Evolutionary conservation across 108 stramenopile species (phyloP), one percentile per base, ranked within the genome.

Genomic region (Pseudonitzschia multiseries): DNA sequence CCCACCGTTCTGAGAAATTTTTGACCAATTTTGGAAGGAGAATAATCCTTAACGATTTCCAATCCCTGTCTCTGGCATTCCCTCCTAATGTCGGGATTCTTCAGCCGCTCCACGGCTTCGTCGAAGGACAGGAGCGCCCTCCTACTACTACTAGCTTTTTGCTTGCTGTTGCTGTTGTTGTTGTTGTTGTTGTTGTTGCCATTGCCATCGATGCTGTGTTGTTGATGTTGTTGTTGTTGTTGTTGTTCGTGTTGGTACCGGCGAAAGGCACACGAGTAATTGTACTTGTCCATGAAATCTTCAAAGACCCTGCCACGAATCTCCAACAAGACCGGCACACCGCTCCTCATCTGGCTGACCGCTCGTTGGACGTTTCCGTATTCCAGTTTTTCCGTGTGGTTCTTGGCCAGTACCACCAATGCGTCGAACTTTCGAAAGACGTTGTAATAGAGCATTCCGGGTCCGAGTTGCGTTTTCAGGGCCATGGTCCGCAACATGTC

Each of bases 311-410:
- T 42, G 22, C 71, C 71, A 44, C 56, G 56, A 60, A 71, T 46
- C 56, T 71, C 71, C 40, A 71, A 15, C 46, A 71, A 44, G 2
- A 71, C 42, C 59, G 71, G 71, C 22, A 71, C 71, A 0, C 71
- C 71, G 21, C 71, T 71, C 27, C 71, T 36, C 71, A 71, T 71
- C 54, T 71, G 71, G 59, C 71, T 71, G 0, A 71, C 33, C 8
- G 59, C 59, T 27, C 71, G 26, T 61, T 71, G 71, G 24, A 71
- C 71, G 59, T 71, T 71, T 42, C 71, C 71, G 59, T 71, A 71
- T 24, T 54, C 29, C 22, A 71, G 46, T 46, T 71, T 71, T 2
- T 24, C 18, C 15, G 41, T 42, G 22, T 57, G 27, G 33, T 53
- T 57, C 20, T 69, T 69, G 32, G 69, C 69, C n/a, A 57, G 21